Conservation (phyloP, 129 eudicot species). For the Arctium lappa region DNA sequence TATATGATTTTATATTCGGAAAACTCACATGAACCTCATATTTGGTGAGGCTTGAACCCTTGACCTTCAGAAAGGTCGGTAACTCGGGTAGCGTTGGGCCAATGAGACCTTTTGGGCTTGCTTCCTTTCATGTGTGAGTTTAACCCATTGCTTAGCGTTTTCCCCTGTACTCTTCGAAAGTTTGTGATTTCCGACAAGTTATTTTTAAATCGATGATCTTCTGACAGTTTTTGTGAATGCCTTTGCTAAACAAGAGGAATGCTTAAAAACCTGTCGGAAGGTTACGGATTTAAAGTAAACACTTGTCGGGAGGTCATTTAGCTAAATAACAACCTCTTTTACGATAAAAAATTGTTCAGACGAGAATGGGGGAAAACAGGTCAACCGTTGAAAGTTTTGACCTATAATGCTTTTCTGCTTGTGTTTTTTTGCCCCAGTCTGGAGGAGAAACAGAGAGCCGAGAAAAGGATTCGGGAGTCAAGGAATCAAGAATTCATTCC, state of each 20-base stretch:
- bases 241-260: too few relatives aligned
- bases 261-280: background rate
- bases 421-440: conserved; percentile 30
- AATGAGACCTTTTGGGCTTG: background rate
- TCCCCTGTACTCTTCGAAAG: too few relatives aligned
- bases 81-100: background rate
- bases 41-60: background rate
- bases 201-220: background rate
- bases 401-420: background rate
- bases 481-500: conserved; percentile 60
- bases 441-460: conserved; percentile 97
- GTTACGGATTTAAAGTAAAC: too few relatives aligned
- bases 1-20: too few relatives aligned
- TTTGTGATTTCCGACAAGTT: too few relatives aligned
- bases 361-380: background rate
- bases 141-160: too few relatives aligned
- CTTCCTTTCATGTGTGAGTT: background rate
- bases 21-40: background rate
- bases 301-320: background rate
- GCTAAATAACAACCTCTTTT: background rate
- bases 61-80: too few relatives aligned
- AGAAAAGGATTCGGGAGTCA: conserved; percentile 71
- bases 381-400: background rate
- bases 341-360: background rate
- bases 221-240: background rate